phyloP scores from a whole-genome alignment of 192 early-diverging fungal genomes.

The Borealophlyctis nickersoniae region DNA sequence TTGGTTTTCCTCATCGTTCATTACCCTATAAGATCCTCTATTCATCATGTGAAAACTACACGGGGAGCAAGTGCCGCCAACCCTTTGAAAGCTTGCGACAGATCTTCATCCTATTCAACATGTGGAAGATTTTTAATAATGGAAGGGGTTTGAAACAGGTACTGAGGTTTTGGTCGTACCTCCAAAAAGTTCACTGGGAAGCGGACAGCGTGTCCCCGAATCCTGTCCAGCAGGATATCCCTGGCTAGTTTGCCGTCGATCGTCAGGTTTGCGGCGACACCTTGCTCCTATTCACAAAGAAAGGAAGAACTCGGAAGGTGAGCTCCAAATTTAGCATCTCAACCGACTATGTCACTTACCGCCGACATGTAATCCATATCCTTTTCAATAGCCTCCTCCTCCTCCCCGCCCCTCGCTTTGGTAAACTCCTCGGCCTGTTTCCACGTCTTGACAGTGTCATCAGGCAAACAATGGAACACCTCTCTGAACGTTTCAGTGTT shows the following conservation, averaged over 20 bases:
- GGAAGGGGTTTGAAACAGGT: too few species aligned
- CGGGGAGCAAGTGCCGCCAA: constrained; percentile 22
- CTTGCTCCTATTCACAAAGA: constrained; percentile 15
- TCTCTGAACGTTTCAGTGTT: constrained; percentile 75
- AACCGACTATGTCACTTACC: neutral
- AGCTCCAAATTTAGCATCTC: neutral
- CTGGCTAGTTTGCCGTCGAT: constrained; percentile 4
- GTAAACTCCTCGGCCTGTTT: constrained; percentile 26
- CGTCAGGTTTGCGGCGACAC: constrained; percentile 10
- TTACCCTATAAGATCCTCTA: too few species aligned
- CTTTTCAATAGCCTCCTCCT: constrained; percentile 21
- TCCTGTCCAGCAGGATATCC: constrained; percentile 12
- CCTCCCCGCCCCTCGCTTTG: constrained; percentile 9
- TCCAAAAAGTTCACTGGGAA: constrained; percentile 30
- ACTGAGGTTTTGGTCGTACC: too few species aligned
- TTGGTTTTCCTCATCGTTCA: too few species aligned
- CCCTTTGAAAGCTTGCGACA: constrained; percentile 19
- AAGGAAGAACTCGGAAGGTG: neutral
- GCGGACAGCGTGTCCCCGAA: constrained; percentile 23
- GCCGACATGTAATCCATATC: constrained; percentile 16
- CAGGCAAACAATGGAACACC: constrained; percentile 83
- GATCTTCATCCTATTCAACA: constrained; percentile 22
- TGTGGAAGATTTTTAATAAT: too few species aligned
- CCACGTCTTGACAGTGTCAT: constrained; percentile 71
- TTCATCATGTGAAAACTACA: constrained; percentile 31